Evolutionary conservation across 1,284 basidiomycete genomes (phyloP), one percentile per base, ranked within the genome.

Genomic region (Malassezia restricta): DNA sequence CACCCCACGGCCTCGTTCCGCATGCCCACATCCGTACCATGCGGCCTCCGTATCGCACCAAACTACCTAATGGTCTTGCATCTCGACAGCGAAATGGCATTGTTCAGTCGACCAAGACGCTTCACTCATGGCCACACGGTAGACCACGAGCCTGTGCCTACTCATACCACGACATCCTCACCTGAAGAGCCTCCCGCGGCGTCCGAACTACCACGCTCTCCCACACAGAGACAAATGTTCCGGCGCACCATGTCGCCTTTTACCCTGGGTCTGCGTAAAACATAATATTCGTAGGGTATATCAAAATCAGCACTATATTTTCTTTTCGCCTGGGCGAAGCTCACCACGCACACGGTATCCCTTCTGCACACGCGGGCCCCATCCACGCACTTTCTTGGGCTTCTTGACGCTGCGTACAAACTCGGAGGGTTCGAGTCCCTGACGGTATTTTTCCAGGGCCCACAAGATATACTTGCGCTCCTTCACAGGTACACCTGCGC

Each of bases 391-490:
- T 57, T 79, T 84, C 76, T 85, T 87, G 75, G 80, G 83, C 12
- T 82, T 79, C 63, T 74, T 79, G 8, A 78, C 70, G 45, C 82
- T 80, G 59, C 84, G 79, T 5, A 81, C 82, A 68, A 85, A 85
- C 11, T 78, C 76, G 17, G 75, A 64, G 3, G 83, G 76, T 1
- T 80, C 74, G 35, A 77, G 61, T 1, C 80, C 81, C 54, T 78
- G 77, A 33, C 84, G 78, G 71, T 79, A 87, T 65, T 84, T 86
- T 65, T 85, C 81, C 79, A 86, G 81, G 59, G 82, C 82, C 85
- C 85, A 87, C 14, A 87, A 74, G 55, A 86, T 80, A 32, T 46
- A 77, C 48, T 66, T 81, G 82, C 85, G 77, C 63, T 86, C 84
- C 62, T 78, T 77, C 35, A 83, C 79, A 30, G 76, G 73, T 4